These are phyloP conservation scores for Puccinia triticina DNA, from an alignment of 1,284 basidiomycete species.

Conservation along the genomic window DNA sequence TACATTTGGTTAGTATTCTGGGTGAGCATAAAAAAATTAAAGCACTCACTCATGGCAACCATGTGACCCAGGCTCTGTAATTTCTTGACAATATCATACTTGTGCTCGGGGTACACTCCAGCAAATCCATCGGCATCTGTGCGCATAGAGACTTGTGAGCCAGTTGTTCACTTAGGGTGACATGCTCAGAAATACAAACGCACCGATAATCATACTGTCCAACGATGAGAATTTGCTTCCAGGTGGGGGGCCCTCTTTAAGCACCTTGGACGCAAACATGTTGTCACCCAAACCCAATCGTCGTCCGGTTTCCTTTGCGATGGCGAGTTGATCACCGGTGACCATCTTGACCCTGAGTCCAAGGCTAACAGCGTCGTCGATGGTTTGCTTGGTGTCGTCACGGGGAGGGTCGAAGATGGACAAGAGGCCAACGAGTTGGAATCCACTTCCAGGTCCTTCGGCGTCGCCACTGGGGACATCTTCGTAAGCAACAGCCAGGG, in stretches of 20 bases:
- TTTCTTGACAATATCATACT: constrained; percentile 74
- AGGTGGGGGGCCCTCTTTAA: constrained; percentile 84
- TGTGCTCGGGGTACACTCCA: constrained; percentile 77
- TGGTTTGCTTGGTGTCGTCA: constrained; percentile 97
- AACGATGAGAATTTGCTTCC: constrained; percentile 74
- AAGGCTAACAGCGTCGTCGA: constrained; percentile 91
- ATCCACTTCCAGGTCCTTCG: constrained; percentile 86
- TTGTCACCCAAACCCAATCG: constrained; percentile 93
- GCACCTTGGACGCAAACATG: constrained; percentile 94
- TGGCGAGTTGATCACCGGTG: constrained; percentile 97
- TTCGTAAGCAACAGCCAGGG: constrained; percentile 92
- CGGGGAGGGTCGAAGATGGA: constrained; percentile 98
- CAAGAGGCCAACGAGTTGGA: constrained; percentile 93
- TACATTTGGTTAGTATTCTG: background rate
- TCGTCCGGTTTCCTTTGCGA: constrained; percentile 97
- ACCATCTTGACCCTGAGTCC: constrained; percentile 99
- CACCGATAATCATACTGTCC: constrained; percentile 72
- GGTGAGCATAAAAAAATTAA: background rate
- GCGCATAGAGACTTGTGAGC: constrained; percentile 55
- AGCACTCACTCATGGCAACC: constrained; percentile 42
- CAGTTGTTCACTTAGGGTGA: background rate
- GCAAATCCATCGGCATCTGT: constrained; percentile 89
- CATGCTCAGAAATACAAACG: background rate
- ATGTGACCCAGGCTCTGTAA: constrained; percentile 74
- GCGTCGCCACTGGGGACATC: constrained; percentile 66